Evolutionary conservation across 495 filamentous ascomycete species (phyloP), one percentile per base, ranked within the genome.

Genomic region (Xylaria curta): DNA sequence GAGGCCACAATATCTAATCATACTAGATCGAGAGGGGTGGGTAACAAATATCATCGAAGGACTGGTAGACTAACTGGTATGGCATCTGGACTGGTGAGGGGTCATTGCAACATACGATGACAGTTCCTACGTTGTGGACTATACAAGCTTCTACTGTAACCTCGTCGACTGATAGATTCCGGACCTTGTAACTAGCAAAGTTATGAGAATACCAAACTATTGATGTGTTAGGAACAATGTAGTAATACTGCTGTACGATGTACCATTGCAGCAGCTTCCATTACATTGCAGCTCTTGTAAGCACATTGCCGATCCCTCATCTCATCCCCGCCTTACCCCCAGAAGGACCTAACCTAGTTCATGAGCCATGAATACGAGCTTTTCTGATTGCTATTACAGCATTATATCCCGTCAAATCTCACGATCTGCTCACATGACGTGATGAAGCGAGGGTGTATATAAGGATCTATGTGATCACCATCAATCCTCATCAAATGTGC

Each of bases 251-350:
- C 13, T 49, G 21, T 49, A 63, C 60, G 38, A 63, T 15, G 60
- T 63, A 28, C 12, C 63, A 53, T 19, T 53, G 63, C 63, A 36
- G 63, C 4, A 66, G 63, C 46, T 66, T 47, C 28, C 46, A 66
- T 33, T 53, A 24, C 28, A 17, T 9, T 28, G 38, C 28, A 5
- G 60, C n/a, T 26, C 36, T 38, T 17, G 47, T 19, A 31, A 5
- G 46, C 33, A 26, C 13, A 7, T 31, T n/a, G 49, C 28, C 65
- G 47, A 67, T 67, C 65, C 17, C 21, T n/a, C 5, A 65, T 21
- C 6, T 49, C 62, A 46, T 46, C 49, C 65, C 65, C 65, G 65
- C 33, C 49, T 44, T 67, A 60, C 58, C 31, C 21, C 58, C 33
- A 38, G 31, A 60, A 60, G 17, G n/a, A 42, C 31, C n/a, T 56